Percentiles rank a stretch among this genome's conserved stretches.
These are phyloP conservation scores for Apostasia ramifera DNA, from an alignment of 106 monocot genomes.

Conservation along the genomic window DNA sequence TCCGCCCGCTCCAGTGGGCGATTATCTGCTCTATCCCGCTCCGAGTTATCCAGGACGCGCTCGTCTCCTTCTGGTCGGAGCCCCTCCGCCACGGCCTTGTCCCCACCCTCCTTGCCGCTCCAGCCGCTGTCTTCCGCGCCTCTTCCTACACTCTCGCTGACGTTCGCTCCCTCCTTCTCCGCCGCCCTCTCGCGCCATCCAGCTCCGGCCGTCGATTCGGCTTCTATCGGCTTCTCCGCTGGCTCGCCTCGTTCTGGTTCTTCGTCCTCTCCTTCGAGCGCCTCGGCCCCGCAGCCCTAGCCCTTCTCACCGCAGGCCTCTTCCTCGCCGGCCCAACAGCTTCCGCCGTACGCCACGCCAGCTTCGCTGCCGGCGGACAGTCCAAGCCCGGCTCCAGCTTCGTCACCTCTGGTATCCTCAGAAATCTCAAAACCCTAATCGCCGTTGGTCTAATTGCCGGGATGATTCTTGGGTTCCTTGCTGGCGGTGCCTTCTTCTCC, in stretches of 20 bases:
- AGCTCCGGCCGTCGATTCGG: not conserved
- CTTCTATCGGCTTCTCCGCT: conserved; percentile 12
- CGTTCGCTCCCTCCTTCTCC: conserved; percentile 25
- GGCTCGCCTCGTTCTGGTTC: conserved; percentile 31
- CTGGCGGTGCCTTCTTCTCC: conserved; percentile 35
- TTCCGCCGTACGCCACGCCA: conserved; percentile 1
- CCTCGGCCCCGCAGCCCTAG: conserved; percentile 14
- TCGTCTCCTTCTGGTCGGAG: conserved; percentile 69
- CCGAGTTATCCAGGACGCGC: conserved; percentile 45
- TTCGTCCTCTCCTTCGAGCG: conserved; percentile 34
- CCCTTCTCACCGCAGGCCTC: conserved; percentile 4
- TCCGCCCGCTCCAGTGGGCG: conserved; percentile 89
- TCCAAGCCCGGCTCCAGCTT: conserved; percentile 2
- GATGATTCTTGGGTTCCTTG: conserved; percentile 21
- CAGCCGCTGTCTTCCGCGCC: conserved; percentile 43
- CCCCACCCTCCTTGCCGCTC: conserved; percentile 46
- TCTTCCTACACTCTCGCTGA: conserved; percentile 46
- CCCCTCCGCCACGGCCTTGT: conserved; percentile 53
- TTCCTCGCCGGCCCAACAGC: not conserved
- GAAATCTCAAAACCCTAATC: conserved; percentile 28
- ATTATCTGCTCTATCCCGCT: conserved; percentile 89
- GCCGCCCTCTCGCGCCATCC: not conserved
- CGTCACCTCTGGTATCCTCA: conserved; percentile 19
- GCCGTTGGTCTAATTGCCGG: conserved; percentile 29
- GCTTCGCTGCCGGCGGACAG: conserved; percentile 1